Base-by-base conservation (phyloP, 495 filamentous ascomycete genomes). In the Aspergillus nanangensis region DNA sequence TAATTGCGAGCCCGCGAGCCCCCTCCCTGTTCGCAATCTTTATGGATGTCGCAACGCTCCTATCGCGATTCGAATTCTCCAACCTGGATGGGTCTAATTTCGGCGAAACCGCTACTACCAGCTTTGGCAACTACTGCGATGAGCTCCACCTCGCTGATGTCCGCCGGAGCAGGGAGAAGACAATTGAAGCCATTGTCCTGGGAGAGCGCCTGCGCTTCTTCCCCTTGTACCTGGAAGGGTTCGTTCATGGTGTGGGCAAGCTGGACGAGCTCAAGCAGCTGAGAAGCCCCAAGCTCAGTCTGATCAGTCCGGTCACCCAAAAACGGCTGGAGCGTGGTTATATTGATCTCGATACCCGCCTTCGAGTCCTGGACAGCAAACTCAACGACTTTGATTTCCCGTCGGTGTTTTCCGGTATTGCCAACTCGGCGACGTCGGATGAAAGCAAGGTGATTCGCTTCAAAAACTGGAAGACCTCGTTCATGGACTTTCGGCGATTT, bases 201-300 rank as follows among this genome's bases (percentile, higher is more conserved):
- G 90, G 87, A 24, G 93, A 98, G 67, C 74, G 79, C 10, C 86
- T 97, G 79, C 81, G 81, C 27, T 95, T 81, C 38, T 83, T 81
- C 60, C 74, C 79, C 13, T 77, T 98, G 9, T 98, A 93, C 57
- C 85, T 87, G 47, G 90, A 96, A 57, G 90, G 85, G 5, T 98
- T 95, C 55, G 76, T 90, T 8, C 93, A 98, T 63, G 88, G 83
- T n/a, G 90, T 88, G 11, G 93, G 93, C 20, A 93, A 93, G 61
- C 86, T 90, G 55, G 82, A 88, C 8, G 80, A 82, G 31, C 68
- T 97, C 32, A 72, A 80, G 34, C 75, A 80, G 18, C 63, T 91
- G 29, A 75, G 80, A 17, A 84, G 80, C 50, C 78, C 83, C 1
- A 80, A 90, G 31, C 88, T 77, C 52, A 63, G 73, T 15, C 66